Evolutionary conservation across 139 green algal species (phyloP).

Genomic region (Tetradesmus obliquus): DNA sequence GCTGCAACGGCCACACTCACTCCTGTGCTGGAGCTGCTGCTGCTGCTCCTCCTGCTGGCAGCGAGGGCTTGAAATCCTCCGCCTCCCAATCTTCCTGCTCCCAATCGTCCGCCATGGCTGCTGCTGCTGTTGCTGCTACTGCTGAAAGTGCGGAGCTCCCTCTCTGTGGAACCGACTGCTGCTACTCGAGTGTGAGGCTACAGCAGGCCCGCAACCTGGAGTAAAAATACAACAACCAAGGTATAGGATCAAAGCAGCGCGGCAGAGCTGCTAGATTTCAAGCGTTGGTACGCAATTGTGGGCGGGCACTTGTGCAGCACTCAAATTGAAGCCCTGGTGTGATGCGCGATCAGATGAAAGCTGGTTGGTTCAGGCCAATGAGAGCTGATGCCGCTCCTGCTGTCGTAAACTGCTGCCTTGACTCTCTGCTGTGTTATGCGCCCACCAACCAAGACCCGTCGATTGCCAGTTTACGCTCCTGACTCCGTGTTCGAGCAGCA

Average conservation of each 20-base stretch:
- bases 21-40: slow-evolving; percentile 1
- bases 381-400: neutral
- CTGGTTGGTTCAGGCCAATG: neutral
- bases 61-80: slow-evolving; percentile 41
- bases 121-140: neutral
- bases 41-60: slow-evolving; percentile 16
- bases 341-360: neutral
- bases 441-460: neutral
- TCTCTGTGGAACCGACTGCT: neutral
- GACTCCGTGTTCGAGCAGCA: neutral
- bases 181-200: neutral
- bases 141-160: neutral
- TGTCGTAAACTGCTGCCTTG: neutral
- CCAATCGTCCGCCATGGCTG: slow-evolving; percentile 51
- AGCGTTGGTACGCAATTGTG: neutral
- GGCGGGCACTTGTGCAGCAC: neutral
- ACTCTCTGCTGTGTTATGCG: neutral
- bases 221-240: too few species aligned
- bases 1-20: too few species aligned
- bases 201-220: neutral
- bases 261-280: neutral
- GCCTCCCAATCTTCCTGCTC: slow-evolving; percentile 66
- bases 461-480: neutral
- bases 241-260: too few species aligned
- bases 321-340: neutral